These are phyloP conservation scores for Candida coquimbonensis DNA, from an alignment of 805 yeast species.

Conservation along the genomic window DNA sequence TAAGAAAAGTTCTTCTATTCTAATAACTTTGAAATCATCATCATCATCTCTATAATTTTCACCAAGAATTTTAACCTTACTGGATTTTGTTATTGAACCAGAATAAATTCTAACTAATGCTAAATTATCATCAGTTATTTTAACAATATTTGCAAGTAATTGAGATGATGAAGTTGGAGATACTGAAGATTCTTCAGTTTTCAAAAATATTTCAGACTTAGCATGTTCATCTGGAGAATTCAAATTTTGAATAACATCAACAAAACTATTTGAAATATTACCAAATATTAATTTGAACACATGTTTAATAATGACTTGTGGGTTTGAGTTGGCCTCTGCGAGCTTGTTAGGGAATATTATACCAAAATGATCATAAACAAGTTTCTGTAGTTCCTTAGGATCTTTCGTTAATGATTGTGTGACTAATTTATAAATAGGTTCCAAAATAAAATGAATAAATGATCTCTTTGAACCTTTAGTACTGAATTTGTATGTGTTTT, in stretches of 20 bases:
- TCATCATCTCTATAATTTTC: slow-evolving; percentile 42
- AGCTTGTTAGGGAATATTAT: slow-evolving; percentile 33
- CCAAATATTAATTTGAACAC: slow-evolving; percentile 53
- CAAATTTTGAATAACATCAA: slow-evolving; percentile 36
- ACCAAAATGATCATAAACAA: slow-evolving; percentile 44
- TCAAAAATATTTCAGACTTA: slow-evolving; percentile 20
- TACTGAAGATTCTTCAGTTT: slow-evolving; percentile 19
- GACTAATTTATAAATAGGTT: slow-evolving; percentile 74
- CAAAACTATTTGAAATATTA: slow-evolving; percentile 38
- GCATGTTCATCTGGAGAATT: slow-evolving; percentile 34
- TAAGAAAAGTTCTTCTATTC: slow-evolving; percentile 31
- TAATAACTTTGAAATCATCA: slow-evolving; percentile 40
- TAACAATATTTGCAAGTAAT: slow-evolving; percentile 47
- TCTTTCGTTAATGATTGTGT: slow-evolving; percentile 52
- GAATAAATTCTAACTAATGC: slow-evolving; percentile 56
- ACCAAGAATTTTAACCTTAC: slow-evolving; percentile 48
- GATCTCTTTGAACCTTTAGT: slow-evolving; percentile 18
- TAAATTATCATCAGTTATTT: slow-evolving; percentile 47
- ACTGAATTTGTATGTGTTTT: slow-evolving; percentile 37
- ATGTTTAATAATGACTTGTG: slow-evolving; percentile 48
- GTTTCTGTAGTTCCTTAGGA: slow-evolving; percentile 32
- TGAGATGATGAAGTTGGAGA: slow-evolving; percentile 27
- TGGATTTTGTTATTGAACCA: slow-evolving; percentile 49
- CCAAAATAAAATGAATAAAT: slow-evolving; percentile 57
- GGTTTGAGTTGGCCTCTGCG: slow-evolving; percentile 39